Evolutionary conservation across 2,329 filamentous ascomycete species (phyloP).

Genomic region (Hypoxylon sp.): DNA sequence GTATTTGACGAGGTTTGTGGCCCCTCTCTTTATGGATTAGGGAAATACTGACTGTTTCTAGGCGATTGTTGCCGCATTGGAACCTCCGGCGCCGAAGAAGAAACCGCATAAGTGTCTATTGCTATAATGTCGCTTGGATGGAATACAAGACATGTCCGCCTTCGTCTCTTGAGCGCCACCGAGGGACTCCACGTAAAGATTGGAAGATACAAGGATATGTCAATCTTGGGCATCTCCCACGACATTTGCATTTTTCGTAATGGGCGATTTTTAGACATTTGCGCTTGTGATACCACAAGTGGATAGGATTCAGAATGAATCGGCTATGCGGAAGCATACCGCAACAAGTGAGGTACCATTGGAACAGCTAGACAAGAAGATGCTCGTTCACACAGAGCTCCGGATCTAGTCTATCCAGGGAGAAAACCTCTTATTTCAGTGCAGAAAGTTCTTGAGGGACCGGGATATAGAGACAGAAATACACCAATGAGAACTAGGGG

Average conservation of each 20-base stretch:
- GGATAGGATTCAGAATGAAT: conserved; percentile 47
- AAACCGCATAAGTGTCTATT: conserved; percentile 78
- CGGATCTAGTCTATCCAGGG: conserved; percentile 41
- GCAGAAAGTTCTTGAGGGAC: conserved; percentile 35
- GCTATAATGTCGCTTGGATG: conserved; percentile 64
- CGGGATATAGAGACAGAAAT: conserved; percentile 36
- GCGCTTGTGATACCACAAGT: conserved; percentile 48
- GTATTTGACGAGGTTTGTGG: conserved; percentile 94
- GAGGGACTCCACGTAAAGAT: conserved; percentile 18
- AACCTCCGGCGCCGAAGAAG: conserved; percentile 88
- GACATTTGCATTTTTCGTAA: conserved; percentile 47
- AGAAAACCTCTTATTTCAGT: conserved; percentile 37
- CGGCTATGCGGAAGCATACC: conserved; percentile 43
- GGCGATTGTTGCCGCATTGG: conserved; percentile 96
- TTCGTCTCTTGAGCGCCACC: conserved; percentile 30
- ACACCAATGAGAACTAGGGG: conserved; percentile 40
- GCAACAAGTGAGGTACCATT: conserved; percentile 41
- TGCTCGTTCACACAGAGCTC: conserved; percentile 36
- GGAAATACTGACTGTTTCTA: conserved; percentile 58
- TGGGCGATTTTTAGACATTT: conserved; percentile 47
- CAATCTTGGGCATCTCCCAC: conserved; percentile 44
- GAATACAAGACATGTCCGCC: conserved; percentile 37
- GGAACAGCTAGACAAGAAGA: conserved; percentile 39
- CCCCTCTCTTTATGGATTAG: background rate
- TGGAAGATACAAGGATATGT: conserved; percentile 39